Evolutionary conservation across 805 yeast species (phyloP).

Genomic region (Kodamaea fukazawae): DNA sequence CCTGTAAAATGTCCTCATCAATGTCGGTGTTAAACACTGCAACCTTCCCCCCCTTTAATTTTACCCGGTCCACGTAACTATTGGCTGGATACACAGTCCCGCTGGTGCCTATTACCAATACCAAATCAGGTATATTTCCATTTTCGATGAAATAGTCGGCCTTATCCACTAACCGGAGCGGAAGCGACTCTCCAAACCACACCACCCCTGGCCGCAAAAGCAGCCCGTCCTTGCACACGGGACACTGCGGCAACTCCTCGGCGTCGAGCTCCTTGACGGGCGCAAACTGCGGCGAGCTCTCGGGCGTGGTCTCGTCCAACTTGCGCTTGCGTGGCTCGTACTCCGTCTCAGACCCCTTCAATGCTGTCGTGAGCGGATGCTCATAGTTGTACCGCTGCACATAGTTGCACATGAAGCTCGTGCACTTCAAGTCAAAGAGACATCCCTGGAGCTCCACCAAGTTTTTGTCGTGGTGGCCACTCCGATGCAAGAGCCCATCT

Average conservation of each 20-base stretch:
- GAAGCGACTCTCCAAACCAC: slow-evolving; percentile 92
- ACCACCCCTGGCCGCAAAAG: slow-evolving; percentile 85
- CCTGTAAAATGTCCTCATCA: slow-evolving; percentile 42
- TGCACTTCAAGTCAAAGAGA: slow-evolving; percentile 69
- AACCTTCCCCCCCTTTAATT: slow-evolving; percentile 70
- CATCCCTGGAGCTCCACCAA: slow-evolving; percentile 78
- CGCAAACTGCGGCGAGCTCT: slow-evolving; percentile 41
- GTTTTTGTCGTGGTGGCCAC: slow-evolving; percentile 53
- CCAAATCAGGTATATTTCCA: slow-evolving; percentile 57
- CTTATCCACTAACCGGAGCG: slow-evolving; percentile 56
- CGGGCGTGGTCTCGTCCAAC: slow-evolving; percentile 10
- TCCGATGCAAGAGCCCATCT: slow-evolving; percentile 69
- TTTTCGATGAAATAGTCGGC: slow-evolving; percentile 69
- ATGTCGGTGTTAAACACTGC: slow-evolving; percentile 80
- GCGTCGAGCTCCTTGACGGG: slow-evolving; percentile 50
- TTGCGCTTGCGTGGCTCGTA: slow-evolving; percentile 17
- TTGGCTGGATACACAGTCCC: slow-evolving; percentile 91
- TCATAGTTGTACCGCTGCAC: slow-evolving; percentile 48
- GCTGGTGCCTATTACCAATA: slow-evolving; percentile 82
- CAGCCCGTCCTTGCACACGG: slow-evolving; percentile 59
- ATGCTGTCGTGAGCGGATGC: slow-evolving; percentile 59
- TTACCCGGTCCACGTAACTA: slow-evolving; percentile 79
- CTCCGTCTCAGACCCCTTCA: slow-evolving; percentile 40
- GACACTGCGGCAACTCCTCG: slow-evolving; percentile 69
- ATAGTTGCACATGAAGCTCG: slow-evolving; percentile 70